phyloP scores from a whole-genome alignment of 345 rosid species.

The Trapa bicornis region DNA sequence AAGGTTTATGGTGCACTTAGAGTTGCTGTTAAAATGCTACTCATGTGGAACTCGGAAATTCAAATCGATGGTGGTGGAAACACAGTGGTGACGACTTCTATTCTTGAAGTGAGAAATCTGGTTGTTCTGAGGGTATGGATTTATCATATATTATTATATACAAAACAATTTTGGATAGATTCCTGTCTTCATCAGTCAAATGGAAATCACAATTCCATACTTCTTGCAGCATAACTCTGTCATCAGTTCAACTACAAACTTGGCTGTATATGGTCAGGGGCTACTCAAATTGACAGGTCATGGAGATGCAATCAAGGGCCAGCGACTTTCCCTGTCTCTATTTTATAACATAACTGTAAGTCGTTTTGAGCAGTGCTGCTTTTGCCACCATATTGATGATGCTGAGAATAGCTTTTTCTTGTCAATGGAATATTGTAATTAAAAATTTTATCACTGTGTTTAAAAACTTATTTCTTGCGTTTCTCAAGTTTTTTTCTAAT shows the following conservation, averaged over 20 bases:
- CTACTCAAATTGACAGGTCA: constrained; percentile 59
- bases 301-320: constrained; percentile 91
- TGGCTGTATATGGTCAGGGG: constrained; percentile 94
- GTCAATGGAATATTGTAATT: not conserved
- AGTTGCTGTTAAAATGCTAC: constrained; percentile 81
- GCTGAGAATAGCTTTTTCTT: not conserved
- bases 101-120: constrained; percentile 93
- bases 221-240: constrained; percentile 63
- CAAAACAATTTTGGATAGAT: not conserved
- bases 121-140: constrained; percentile 77
- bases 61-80: constrained; percentile 92
- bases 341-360: constrained; percentile 95
- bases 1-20: constrained; percentile 96
- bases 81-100: constrained; percentile 69
- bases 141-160: constrained; percentile 8
- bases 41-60: constrained; percentile 92
- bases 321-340: constrained; percentile 80
- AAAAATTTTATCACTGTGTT: not conserved
- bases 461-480: not conserved
- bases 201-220: not conserved
- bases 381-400: not conserved
- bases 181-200: not conserved
- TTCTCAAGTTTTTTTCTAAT: not conserved
- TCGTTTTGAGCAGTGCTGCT: constrained; percentile 8
- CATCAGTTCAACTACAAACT: constrained; percentile 72